Conservation (phyloP, 495 filamentous ascomycete genomes). For the Aspergillus affinis region DNA sequence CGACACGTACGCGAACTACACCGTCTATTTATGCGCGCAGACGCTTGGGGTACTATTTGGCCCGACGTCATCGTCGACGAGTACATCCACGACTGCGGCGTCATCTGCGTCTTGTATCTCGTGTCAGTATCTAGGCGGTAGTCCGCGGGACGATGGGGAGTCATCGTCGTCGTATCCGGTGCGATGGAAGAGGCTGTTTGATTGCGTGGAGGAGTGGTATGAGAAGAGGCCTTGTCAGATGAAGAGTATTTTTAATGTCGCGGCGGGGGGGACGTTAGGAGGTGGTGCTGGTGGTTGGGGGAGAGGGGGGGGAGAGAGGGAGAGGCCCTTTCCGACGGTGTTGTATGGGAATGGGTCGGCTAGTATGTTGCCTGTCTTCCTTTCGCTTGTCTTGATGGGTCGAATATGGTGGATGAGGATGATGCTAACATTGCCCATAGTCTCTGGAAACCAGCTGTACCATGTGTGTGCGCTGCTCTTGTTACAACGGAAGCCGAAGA, state of each 20-base stretch:
- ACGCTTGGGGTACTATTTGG: constrained; percentile 37
- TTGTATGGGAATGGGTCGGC: constrained; percentile 43
- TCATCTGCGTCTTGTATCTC: constrained; percentile 18
- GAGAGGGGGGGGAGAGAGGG: constrained; percentile 12
- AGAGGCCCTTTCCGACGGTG: constrained; percentile 34
- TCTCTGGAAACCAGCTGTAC: constrained; percentile 47
- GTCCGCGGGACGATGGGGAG: constrained; percentile 21
- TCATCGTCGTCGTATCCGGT: constrained; percentile 15
- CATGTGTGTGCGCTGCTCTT: constrained; percentile 41
- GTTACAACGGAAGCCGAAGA: constrained; percentile 38
- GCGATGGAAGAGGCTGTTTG: constrained; percentile 37
- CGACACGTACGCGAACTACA: constrained; percentile 42
- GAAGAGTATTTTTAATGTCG: constrained; percentile 30
- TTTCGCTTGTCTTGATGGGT: not conserved
- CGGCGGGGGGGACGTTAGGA: constrained; percentile 1
- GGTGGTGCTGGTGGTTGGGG: not conserved
- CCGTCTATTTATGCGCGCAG: constrained; percentile 43
- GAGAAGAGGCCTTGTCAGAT: constrained; percentile 40
- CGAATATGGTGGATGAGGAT: not conserved
- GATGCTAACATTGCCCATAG: constrained; percentile 8
- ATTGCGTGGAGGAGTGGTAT: constrained; percentile 39
- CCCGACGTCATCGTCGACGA: constrained; percentile 7
- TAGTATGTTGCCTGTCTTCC: constrained; percentile 20
- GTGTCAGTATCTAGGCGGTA: constrained; percentile 17
- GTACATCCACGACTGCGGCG: constrained; percentile 8